Conservation (phyloP, 257 asterid species). For the Datura wrightii region DNA sequence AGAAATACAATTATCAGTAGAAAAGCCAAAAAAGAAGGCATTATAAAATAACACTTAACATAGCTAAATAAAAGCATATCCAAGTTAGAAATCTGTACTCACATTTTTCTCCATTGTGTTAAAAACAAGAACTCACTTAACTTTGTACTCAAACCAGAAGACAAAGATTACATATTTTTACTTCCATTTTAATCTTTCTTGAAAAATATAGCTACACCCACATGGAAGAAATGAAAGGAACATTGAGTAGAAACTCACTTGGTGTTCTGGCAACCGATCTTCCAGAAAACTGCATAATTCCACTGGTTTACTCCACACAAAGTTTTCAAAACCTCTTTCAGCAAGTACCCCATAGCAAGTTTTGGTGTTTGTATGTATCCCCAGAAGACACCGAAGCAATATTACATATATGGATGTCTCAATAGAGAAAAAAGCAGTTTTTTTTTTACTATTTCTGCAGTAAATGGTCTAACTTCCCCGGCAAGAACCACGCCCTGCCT, state of each 20-base stretch:
- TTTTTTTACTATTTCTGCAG: slow-evolving; percentile 14
- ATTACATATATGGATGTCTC: slow-evolving; percentile 21
- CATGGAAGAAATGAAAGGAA: neutral
- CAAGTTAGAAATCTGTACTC: neutral
- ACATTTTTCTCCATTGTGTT: slow-evolving; percentile 29
- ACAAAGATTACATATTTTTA: slow-evolving; percentile 1
- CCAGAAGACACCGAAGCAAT: slow-evolving; percentile 42
- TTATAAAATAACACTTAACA: neutral
- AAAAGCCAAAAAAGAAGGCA: neutral
- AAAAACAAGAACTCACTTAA: slow-evolving; percentile 23
- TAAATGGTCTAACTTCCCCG: slow-evolving; percentile 82
- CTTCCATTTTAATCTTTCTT: slow-evolving; percentile 1
- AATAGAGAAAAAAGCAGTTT: neutral
- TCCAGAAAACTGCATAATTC: slow-evolving; percentile 99
- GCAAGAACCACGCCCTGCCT: slow-evolving; percentile 99
- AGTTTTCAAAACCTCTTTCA: slow-evolving; percentile 94
- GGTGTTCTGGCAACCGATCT: slow-evolving; percentile 86
- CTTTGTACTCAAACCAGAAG: slow-evolving; percentile 24
- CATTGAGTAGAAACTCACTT: slow-evolving; percentile 58
- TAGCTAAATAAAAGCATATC: neutral
- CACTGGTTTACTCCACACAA: slow-evolving; percentile 93
- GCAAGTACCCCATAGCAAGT: slow-evolving; percentile 75
- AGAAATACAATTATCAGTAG: neutral
- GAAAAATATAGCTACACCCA: slow-evolving; percentile 5
- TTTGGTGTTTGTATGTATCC: slow-evolving; percentile 4